Base-by-base conservation (phyloP, 495 filamentous ascomycete genomes). In the Trichoderma virens region DNA sequence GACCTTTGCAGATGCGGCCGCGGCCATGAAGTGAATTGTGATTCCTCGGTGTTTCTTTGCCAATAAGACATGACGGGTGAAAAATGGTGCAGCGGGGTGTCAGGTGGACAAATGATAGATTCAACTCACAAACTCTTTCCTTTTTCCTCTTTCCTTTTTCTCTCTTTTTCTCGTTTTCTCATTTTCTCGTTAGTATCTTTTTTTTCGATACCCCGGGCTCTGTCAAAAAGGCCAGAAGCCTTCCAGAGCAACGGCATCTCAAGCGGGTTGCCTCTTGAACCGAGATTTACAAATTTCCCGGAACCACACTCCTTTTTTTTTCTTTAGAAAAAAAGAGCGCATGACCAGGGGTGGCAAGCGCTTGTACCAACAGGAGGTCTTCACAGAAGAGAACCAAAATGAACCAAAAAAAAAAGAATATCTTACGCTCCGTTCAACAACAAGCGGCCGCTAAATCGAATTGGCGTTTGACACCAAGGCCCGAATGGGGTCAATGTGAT, bases 1-100 rank as follows among this genome's bases (percentile, higher is more conserved):
- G 32, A 80, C 80, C 64, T 82, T 82, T 70, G 75, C 79, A 66
- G 79, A 81, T 67, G 79, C 78, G 41, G 78, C 75, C 25, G 73
- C 74, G 16, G 75, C 73, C 47, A 56, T 56, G 47, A 56, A 56
- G 8, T 11, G 9, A 56, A 18, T 7, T 20, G 9, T 20, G 2
- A 27, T 18, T 56, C 8, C 27, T 8, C 23, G 2, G 9, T 9
- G 6, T 56, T 27, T 6, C 2, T 25, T 56, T 56, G 2, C 9
- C 47, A 14, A 56, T 27, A 16, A 11, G 18, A 6, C 16, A 20
- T 20, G 8, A 20, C 20, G 20, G 47, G 7, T 56, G 25, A 6
- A 56, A 56, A 27, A 45, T 35, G 41, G 5, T 45, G 41, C 41
- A 18, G 13, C n/a, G 41, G 41, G 18, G 34, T 45, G 41, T 18